Evolutionary conservation across 2,329 filamentous ascomycete species (phyloP).

Genomic region (Curvularia eragrostidis): DNA sequence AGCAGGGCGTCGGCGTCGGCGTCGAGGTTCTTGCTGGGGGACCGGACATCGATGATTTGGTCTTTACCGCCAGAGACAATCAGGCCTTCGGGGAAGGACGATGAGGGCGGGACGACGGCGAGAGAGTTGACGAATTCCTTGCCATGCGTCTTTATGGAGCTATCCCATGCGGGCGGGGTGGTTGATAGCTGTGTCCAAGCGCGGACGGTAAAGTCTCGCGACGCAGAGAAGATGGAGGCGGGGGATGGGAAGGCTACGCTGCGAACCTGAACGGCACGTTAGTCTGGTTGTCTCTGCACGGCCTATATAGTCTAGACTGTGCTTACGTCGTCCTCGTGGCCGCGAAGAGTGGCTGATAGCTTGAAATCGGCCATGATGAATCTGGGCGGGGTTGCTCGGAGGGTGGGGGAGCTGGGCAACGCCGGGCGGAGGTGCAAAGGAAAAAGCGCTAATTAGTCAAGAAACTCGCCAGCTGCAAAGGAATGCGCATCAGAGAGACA

Average conservation of each 20-base stretch:
- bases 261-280: conserved; percentile 70
- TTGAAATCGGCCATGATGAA: conserved; percentile 80
- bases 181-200: conserved; percentile 76
- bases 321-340: conserved; percentile 89
- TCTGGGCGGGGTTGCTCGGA: conserved; percentile 33
- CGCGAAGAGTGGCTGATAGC: conserved; percentile 86
- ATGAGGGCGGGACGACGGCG: conserved; percentile 73
- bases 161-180: conserved; percentile 74
- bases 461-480: neutral
- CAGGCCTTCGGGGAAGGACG: conserved; percentile 76
- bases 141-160: conserved; percentile 78
- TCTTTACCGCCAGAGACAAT: conserved; percentile 90
- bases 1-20: conserved; percentile 86
- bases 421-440: conserved; percentile 18
- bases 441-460: conserved; percentile 9
- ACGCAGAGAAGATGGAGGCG: conserved; percentile 79
- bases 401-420: conserved; percentile 18
- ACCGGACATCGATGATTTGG: conserved; percentile 87
- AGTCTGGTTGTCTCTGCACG: neutral
- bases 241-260: conserved; percentile 79
- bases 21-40: conserved; percentile 68
- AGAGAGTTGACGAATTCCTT: conserved; percentile 88
- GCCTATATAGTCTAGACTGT: neutral
- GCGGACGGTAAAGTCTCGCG: conserved; percentile 88
- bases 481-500: conserved; percentile 16